Base-by-base conservation (phyloP, 768 basidiomycete genomes). In the Amanita muscaria region DNA sequence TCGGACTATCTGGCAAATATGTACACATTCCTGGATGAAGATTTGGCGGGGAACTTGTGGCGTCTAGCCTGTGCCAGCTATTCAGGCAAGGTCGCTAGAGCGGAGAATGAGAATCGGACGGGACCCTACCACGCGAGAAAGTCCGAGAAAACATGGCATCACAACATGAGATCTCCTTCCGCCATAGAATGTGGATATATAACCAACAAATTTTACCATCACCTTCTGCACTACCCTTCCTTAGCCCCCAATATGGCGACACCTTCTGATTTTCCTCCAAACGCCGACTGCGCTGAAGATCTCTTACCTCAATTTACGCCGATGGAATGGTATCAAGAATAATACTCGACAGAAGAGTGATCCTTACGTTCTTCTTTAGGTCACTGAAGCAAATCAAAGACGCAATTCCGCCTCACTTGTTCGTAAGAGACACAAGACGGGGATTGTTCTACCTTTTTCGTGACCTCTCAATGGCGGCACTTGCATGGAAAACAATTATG, bases 321-420 rank as follows among this genome's bases (percentile, higher is more conserved):
- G 14, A 70, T 74, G 69, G 63, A 64, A 42, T 74, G 72, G 72
- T 72, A 53, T 25, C 61, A 49, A 33, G 9, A 32, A 31, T 23
- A 29, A 25, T 40, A 31, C 27, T 21, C 32, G n/a, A 44, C 30
- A 31, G 29, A n/a, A 25, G 21, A 15, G 16, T 25, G 23, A 14
- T 19, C 33, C 19, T 22, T 23, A 37, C 30, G 29, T 37, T 29
- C 11, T 25, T 9, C 38, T 37, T 22, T 37, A 74, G 73, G 72
- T 63, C 70, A 23, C 59, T 76, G 25, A 67, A 69, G 45, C 69
- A 76, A 48, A 76, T 77, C 36, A 65, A 71, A 16, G 65, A 60
- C 29, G 72, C 70, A 9, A 74, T 77, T 32, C 74, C 76, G 3
- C 47, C 66, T 5, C 63, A 63, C 19, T 61, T 65, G 35, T 76